Conservation (phyloP, 2,329 filamentous ascomycete genomes). For the Leptographium flavum region DNA sequence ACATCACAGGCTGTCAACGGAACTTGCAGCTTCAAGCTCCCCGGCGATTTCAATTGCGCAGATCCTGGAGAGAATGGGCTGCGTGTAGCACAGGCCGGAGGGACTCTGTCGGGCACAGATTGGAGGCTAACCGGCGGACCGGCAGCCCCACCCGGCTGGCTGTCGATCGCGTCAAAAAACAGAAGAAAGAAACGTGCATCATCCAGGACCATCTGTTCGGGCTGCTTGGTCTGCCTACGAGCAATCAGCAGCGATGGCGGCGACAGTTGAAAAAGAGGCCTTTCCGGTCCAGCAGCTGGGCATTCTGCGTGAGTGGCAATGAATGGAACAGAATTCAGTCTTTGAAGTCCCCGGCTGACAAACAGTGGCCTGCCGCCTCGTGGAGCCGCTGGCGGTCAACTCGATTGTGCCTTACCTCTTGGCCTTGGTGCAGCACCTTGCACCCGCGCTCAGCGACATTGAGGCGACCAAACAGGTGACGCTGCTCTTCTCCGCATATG, state of each 20-base stretch:
- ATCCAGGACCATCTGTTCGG: no score
- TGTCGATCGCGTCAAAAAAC: no score
- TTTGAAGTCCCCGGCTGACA: not conserved
- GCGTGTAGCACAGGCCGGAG: no score
- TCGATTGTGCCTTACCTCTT: constrained; percentile 8
- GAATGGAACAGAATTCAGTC: not conserved
- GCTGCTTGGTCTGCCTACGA: no score
- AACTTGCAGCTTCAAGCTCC: no score
- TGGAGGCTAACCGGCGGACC: no score
- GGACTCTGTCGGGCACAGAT: no score
- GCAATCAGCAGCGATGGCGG: not conserved
- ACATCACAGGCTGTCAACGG: no score
- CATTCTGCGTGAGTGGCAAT: not conserved
- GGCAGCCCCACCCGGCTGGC: no score
- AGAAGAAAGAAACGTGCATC: no score
- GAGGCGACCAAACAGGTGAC: constrained; percentile 5
- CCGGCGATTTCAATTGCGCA: no score
- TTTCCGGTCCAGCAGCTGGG: not conserved
- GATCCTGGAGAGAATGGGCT: no score
- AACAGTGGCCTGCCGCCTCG: constrained; percentile 7
- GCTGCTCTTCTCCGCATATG: constrained; percentile 5
- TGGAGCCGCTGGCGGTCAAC: constrained; percentile 7
- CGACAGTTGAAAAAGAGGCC: not conserved
- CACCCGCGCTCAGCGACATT: constrained; percentile 1
- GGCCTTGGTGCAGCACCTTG: constrained; percentile 1